phyloP scores from a whole-genome alignment of 1,284 basidiomycete genomes.

The Mrakiaceae sp. region DNA sequence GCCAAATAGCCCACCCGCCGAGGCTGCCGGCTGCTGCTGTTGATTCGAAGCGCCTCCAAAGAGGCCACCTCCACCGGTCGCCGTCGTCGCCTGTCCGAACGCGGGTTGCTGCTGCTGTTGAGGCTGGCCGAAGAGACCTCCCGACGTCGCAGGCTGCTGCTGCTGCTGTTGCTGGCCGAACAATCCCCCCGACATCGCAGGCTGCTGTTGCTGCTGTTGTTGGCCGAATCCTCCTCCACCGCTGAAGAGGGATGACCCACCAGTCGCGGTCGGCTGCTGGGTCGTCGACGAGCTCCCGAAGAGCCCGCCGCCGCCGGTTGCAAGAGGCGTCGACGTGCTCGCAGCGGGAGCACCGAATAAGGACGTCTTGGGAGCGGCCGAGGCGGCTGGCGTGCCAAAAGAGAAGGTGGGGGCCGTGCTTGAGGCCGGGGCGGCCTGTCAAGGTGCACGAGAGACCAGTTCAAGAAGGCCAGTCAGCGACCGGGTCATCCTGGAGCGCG shows the following conservation, averaged over 20 bases:
- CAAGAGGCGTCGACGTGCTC: background rate
- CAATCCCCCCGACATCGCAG: background rate
- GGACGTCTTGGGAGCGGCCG: background rate
- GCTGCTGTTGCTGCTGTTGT: background rate
- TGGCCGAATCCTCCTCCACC: background rate
- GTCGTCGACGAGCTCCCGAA: too few species aligned
- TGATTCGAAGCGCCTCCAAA: background rate
- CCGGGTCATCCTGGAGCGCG: too few species aligned
- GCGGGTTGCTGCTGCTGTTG: background rate
- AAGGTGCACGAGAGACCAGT: too few species aligned
- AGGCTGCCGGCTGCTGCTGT: background rate
- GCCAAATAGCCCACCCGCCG: slow-evolving; percentile 1
- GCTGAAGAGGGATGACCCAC: background rate
- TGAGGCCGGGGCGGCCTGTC: background rate
- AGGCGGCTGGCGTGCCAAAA: slow-evolving; percentile 2
- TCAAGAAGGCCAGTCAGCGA: too few species aligned
- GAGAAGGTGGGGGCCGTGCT: slow-evolving; percentile 4
- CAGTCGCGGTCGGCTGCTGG: background rate
- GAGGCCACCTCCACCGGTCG: background rate
- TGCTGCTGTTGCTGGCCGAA: slow-evolving; percentile 3
- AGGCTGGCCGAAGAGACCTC: background rate
- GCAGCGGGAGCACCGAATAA: slow-evolving; percentile 7
- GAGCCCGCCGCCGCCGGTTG: too few species aligned
- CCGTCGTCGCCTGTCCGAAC: too few species aligned
- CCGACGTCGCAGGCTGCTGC: background rate